phyloP scores from a whole-genome alignment of 2,329 filamentous ascomycete genomes.

The Fusarium ambrosium region DNA sequence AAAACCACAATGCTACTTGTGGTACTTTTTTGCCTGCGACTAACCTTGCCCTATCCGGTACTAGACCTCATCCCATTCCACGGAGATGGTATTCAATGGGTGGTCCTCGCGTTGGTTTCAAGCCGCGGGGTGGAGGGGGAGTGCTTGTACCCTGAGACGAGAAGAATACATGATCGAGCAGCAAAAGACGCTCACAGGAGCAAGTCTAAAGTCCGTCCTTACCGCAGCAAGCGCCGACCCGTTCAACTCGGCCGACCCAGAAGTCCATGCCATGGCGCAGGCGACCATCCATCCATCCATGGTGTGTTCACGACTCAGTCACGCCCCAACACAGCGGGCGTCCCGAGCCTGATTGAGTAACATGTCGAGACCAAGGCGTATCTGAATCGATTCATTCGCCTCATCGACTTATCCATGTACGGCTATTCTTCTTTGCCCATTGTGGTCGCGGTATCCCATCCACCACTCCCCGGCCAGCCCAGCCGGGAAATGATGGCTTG shows the following conservation, averaged over 20 bases:
- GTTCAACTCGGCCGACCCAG: constrained; percentile 8
- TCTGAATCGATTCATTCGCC: constrained; percentile 7
- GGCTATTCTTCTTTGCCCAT: constrained; percentile 17
- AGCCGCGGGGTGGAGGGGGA: constrained; percentile 28
- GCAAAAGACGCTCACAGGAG: constrained; percentile 5
- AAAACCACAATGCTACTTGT: constrained; percentile 5
- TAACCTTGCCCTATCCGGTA: constrained; percentile 37
- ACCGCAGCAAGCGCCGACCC: not conserved
- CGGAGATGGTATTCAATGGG: constrained; percentile 35
- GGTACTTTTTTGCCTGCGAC: not conserved
- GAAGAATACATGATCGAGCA: not conserved
- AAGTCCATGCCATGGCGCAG: not conserved
- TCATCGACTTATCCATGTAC: constrained; percentile 17
- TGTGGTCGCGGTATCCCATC: constrained; percentile 15
- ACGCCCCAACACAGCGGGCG: constrained; percentile 16
- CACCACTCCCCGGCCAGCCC: constrained; percentile 1
- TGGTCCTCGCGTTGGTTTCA: constrained; percentile 34
- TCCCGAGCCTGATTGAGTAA: constrained; percentile 17
- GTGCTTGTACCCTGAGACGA: constrained; percentile 2
- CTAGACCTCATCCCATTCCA: constrained; percentile 40
- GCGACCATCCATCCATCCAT: not conserved
- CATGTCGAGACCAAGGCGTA: constrained; percentile 4
- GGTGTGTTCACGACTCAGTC: not conserved
- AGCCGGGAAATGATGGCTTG: constrained; percentile 40
- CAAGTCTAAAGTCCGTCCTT: constrained; percentile 1